phyloP scores from a whole-genome alignment of 768 basidiomycete genomes.

The Amanita polypyramis region DNA sequence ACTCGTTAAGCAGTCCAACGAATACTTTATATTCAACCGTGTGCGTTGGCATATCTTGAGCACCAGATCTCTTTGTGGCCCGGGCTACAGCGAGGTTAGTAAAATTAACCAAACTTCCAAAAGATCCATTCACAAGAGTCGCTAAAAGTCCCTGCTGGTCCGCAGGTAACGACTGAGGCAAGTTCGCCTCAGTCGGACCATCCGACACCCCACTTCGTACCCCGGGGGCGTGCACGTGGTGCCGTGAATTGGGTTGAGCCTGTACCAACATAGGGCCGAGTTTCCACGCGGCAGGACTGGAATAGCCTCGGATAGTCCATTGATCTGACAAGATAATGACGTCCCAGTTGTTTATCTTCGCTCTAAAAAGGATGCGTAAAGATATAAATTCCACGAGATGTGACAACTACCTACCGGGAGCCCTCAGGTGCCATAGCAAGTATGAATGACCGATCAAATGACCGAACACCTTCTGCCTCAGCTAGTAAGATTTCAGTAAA shows the following conservation, averaged over 20 bases:
- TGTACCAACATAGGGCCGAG: conserved; percentile 69
- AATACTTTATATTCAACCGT: conserved; percentile 66
- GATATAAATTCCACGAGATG: not conserved
- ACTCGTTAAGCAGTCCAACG: conserved; percentile 75
- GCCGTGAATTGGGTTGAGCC: conserved; percentile 21
- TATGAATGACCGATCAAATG: conserved; percentile 90
- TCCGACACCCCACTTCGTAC: conserved; percentile 17
- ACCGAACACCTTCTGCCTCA: conserved; percentile 61
- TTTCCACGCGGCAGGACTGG: conserved; percentile 70
- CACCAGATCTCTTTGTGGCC: conserved; percentile 60
- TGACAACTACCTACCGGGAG: conserved; percentile 55
- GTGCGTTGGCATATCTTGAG: conserved; percentile 65
- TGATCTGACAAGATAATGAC: conserved; percentile 86
- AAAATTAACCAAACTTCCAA: conserved; percentile 8
- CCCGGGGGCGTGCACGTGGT: conserved; percentile 16
- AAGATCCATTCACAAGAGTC: conserved; percentile 39
- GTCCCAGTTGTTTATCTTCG: conserved; percentile 80
- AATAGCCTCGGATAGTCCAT: conserved; percentile 74
- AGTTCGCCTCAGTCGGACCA: conserved; percentile 14
- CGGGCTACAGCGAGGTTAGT: conserved; percentile 34
- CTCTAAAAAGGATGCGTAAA: conserved; percentile 30
- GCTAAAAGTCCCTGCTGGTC: conserved; percentile 42
- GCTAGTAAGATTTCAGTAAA: conserved; percentile 15
- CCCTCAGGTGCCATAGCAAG: conserved; percentile 71
- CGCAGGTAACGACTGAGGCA: conserved; percentile 21